Conservation (phyloP, 345 rosid genomes). For the Aquilaria malaccensis region DNA sequence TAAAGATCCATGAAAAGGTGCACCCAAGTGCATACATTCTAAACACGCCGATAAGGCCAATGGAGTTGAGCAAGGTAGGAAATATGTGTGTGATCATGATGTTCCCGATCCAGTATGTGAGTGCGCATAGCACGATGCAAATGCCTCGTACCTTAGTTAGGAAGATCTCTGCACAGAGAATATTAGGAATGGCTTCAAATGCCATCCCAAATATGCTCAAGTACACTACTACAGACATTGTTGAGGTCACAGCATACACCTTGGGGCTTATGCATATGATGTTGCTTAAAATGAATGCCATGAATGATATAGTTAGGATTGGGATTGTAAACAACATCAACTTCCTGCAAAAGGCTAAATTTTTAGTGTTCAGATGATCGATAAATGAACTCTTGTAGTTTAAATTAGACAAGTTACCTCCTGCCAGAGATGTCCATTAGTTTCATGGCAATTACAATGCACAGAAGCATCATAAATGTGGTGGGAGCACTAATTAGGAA, state of each 20-base stretch:
- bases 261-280: slow-evolving; percentile 37
- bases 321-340: slow-evolving; percentile 73
- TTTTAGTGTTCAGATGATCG: too few relatives aligned
- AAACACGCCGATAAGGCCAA: slow-evolving; percentile 62
- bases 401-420: slow-evolving; percentile 35
- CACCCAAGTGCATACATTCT: slow-evolving; percentile 72
- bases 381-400: too few relatives aligned
- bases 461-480: slow-evolving; percentile 81
- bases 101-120: slow-evolving; percentile 74
- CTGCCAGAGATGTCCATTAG: slow-evolving; percentile 84
- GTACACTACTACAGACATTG: slow-evolving; percentile 59
- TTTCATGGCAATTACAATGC: slow-evolving; percentile 71
- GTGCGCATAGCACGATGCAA: slow-evolving; percentile 75
- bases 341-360: slow-evolving; percentile 34
- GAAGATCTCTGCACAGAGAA: slow-evolving; percentile 87
- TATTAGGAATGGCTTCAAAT: slow-evolving; percentile 81
- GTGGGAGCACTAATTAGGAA: slow-evolving; percentile 75
- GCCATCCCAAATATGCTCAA: slow-evolving; percentile 72
- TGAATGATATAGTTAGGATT: slow-evolving; percentile 50
- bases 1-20: slow-evolving; percentile 60
- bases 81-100: slow-evolving; percentile 78
- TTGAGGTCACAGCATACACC: slow-evolving; percentile 47
- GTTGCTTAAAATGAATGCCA: slow-evolving; percentile 42
- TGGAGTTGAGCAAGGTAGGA: slow-evolving; percentile 62
- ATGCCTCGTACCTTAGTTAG: slow-evolving; percentile 91